Conservation (phyloP, 2,329 filamentous ascomycete species). For the Colletotrichum orchidophilum region DNA sequence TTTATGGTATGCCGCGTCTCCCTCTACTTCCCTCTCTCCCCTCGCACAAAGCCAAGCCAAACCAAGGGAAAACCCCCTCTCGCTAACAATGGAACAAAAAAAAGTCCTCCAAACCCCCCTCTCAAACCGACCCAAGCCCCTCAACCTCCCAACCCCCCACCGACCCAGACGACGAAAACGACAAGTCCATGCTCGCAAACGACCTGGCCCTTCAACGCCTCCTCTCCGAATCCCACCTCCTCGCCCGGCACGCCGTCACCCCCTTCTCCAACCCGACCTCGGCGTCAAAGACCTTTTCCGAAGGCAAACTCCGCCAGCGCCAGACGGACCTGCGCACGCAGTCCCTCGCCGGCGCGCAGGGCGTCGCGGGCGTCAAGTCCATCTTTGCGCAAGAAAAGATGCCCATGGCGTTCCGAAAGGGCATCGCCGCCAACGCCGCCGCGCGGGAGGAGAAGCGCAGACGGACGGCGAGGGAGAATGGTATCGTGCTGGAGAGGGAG, state of each 20-base stretch:
- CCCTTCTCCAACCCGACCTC: constrained; percentile 50
- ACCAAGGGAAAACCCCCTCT: no score
- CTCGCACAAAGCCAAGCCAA: constrained; percentile 10
- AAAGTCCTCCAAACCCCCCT: constrained; percentile 63
- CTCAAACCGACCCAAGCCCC: constrained; percentile 41
- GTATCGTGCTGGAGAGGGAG: constrained; percentile 80
- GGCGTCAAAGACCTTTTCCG: constrained; percentile 54
- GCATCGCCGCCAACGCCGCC: constrained; percentile 76
- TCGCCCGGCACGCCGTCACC: constrained; percentile 58
- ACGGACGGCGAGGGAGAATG: constrained; percentile 86
- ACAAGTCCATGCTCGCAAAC: constrained; percentile 80
- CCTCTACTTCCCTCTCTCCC: background rate
- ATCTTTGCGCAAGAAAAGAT: constrained; percentile 84
- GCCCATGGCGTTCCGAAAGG: constrained; percentile 87
- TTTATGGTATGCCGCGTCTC: constrained; percentile 70
- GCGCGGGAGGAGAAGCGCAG: constrained; percentile 76
- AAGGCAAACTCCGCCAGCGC: constrained; percentile 80
- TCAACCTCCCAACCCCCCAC: constrained; percentile 39
- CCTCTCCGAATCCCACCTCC: constrained; percentile 89
- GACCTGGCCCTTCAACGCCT: constrained; percentile 92
- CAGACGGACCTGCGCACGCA: constrained; percentile 87
- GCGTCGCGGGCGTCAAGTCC: constrained; percentile 49
- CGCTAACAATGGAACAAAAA: no score
- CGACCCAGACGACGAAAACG: constrained; percentile 61
- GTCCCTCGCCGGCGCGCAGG: constrained; percentile 58